phyloP scores from a whole-genome alignment of 2,329 filamentous ascomycete species.

The Ophiostoma piceae region DNA sequence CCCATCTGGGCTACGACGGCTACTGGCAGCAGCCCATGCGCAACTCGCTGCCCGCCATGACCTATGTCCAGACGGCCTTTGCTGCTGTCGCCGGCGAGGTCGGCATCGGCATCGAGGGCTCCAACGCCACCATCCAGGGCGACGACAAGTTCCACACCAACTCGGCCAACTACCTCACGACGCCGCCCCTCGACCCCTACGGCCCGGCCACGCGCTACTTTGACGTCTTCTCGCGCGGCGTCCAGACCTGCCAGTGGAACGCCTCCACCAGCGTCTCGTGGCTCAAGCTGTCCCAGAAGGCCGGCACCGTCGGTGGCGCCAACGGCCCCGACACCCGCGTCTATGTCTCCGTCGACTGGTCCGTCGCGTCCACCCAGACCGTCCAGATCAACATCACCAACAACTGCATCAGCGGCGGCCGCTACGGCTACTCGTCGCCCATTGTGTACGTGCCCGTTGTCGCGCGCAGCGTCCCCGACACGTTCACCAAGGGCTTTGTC shows the following conservation, averaged over 20 bases:
- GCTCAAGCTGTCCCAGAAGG: conserved; percentile 46
- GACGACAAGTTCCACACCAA: conserved; percentile 59
- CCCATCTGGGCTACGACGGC: conserved; percentile 50
- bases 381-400: conserved; percentile 51
- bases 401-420: conserved; percentile 41
- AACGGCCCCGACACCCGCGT: conserved; percentile 47
- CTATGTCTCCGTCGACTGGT: conserved; percentile 54
- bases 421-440: conserved; percentile 39
- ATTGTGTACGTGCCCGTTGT: conserved; percentile 52
- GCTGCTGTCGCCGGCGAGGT: conserved; percentile 58
- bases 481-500: conserved; percentile 55
- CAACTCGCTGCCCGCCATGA: conserved; percentile 56
- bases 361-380: conserved; percentile 37
- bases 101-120: conserved; percentile 59
- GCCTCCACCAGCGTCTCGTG: conserved; percentile 47
- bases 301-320: conserved; percentile 46
- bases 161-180: conserved; percentile 45
- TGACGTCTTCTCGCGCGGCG: conserved; percentile 58
- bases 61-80: conserved; percentile 54
- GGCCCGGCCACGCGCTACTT: conserved; percentile 54
- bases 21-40: conserved; percentile 69
- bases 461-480: conserved; percentile 43
- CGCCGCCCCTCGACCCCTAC: conserved; percentile 55
- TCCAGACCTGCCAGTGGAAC: conserved; percentile 47
- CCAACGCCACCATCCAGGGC: conserved; percentile 61